Percentiles rank a stretch among this genome's conserved stretches.
phyloP scores from a whole-genome alignment of 2,329 filamentous ascomycete genomes.

The Stagonosporopsis chrysanthemi region DNA sequence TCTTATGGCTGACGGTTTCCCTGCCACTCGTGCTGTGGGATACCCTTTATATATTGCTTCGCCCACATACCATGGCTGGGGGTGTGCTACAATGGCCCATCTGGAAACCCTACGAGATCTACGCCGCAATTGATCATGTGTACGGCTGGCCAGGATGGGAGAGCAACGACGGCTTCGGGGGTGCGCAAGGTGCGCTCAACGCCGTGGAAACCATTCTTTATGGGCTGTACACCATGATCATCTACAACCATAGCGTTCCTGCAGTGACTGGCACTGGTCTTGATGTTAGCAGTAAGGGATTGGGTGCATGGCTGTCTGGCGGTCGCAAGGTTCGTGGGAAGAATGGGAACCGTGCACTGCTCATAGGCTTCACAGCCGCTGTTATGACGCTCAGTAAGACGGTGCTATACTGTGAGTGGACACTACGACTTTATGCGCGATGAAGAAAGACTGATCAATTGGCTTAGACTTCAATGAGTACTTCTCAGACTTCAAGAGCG shows the following conservation, averaged over 20 bases:
- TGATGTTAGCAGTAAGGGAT: conserved; percentile 44
- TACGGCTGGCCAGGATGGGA: conserved; percentile 81
- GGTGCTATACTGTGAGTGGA: conserved; percentile 67
- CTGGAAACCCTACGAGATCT: conserved; percentile 80
- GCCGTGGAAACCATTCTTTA: conserved; percentile 73
- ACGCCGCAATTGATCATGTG: conserved; percentile 79
- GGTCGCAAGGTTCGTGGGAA: conserved; percentile 61
- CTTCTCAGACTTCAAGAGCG: conserved; percentile 66
- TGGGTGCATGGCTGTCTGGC: conserved; percentile 56
- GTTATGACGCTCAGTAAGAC: conserved; percentile 74
- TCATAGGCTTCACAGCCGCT: conserved; percentile 66
- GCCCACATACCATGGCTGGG: conserved; percentile 82
- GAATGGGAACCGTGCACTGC: conserved; percentile 61
- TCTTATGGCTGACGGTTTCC: conserved; percentile 77
- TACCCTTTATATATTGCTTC: conserved; percentile 76
- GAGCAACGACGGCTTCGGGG: conserved; percentile 73
- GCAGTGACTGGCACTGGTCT: conserved; percentile 49
- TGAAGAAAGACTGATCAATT: conserved; percentile 14
- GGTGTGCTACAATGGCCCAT: conserved; percentile 75
- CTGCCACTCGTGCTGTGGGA: conserved; percentile 86
- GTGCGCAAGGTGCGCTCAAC: conserved; percentile 75
- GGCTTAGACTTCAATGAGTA: conserved; percentile 66
- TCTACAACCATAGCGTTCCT: conserved; percentile 53
- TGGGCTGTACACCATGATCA: conserved; percentile 64
- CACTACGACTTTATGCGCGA: background rate